Evolutionary conservation across 305 asterid genomes (phyloP), one percentile per base, ranked within the genome.

Genomic region (Solanum chacoense): DNA sequence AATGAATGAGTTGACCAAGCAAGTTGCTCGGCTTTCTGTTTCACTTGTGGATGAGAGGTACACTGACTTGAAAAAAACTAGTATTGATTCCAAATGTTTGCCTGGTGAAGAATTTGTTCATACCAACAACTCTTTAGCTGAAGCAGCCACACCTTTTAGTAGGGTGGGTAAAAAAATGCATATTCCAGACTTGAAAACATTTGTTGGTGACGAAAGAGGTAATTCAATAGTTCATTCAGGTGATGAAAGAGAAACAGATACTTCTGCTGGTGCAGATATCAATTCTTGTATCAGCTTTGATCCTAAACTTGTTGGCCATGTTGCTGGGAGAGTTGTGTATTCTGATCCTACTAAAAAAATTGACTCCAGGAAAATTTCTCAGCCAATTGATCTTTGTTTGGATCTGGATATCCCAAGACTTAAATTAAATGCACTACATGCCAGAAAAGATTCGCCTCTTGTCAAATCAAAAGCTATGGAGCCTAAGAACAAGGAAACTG

Each of bases 11-110:
- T 80, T 97, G 92, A 92, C 92, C 90, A 93, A 93, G 91, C 95
- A 92, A 89, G 93, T 94, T 42, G 92, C 95, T 38, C 92, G 88
- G 50, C 99, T 97, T 91, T 94, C 94, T 90, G 91, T 95, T 93
- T 92, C 93, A 89, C 93, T 96, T 88, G 83, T 84, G 89, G 94
- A 91, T 88, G 94, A 91, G 88, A 89, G 94, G 90, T 85, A 50
- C 89, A 34, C 86, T 86, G 88, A 89, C 37, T 69, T 79, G 87
- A 90, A 90, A 77, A 91, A 89, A 93, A 50, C 79, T 37, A 87
- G 83, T 50, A 11, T 76, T 71, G 89, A 85, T 87, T 85, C 93
- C 85, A 89, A 89, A 90, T 67, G 88, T 88, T 83, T 91, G 79
- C 85, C 90, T 84, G 91, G 90, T 28, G 89, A 88, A 88, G 93